phyloP scores from a whole-genome alignment of 176 grass and related monocot genomes.

The Saccharum spontaneum region DNA sequence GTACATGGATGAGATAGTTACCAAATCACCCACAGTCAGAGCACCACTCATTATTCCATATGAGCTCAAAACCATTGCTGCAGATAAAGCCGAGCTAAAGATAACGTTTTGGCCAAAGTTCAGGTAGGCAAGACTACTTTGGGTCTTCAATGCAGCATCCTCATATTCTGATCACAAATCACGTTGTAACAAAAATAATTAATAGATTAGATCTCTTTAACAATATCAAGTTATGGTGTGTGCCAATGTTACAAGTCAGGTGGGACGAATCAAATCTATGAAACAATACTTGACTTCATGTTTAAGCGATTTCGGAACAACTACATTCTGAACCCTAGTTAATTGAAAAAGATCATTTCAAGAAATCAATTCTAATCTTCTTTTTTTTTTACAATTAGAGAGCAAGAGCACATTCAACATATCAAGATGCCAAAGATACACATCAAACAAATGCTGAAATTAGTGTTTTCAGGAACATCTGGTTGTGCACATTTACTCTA shows the following conservation, averaged over 20 bases:
- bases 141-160: conserved; percentile 88
- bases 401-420: conserved; percentile 25
- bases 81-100: conserved; percentile 88
- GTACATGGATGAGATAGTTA: conserved; percentile 44
- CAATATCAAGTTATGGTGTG: conserved; percentile 25
- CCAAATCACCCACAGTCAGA: conserved; percentile 97
- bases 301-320: conserved; percentile 16
- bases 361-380: background rate
- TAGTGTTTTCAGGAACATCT: conserved; percentile 15
- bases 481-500: conserved; percentile 8
- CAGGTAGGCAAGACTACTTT: conserved; percentile 91
- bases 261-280: conserved; percentile 4
- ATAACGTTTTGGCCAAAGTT: conserved; percentile 97
- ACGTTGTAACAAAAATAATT: conserved; percentile 32
- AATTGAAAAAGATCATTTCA: background rate
- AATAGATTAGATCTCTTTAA: conserved; percentile 40
- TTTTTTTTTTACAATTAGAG: background rate
- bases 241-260: background rate
- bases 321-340: background rate
- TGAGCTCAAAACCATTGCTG: conserved; percentile 96
- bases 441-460: conserved; percentile 9
- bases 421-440: conserved; percentile 25
- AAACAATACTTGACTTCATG: conserved; percentile 9
- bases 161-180: conserved; percentile 65
- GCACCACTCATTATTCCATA: conserved; percentile 97